These are phyloP conservation scores for Pseudogymnoascus destructans DNA, from an alignment of 2,329 filamentous ascomycete species.

Conservation along the genomic window DNA sequence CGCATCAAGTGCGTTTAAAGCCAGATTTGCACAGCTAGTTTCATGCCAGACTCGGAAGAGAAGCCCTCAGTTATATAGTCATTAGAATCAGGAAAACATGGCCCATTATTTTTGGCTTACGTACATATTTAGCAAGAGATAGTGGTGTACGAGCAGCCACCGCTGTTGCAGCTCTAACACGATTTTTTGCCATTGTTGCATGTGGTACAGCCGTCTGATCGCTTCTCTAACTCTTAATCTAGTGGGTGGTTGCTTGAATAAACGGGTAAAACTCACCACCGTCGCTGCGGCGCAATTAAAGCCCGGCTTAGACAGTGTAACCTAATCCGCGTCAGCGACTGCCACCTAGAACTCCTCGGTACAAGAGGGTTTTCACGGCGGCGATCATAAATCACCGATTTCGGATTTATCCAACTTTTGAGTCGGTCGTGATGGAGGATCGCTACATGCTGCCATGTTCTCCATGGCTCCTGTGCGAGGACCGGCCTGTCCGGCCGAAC, in stretches of 20 bases:
- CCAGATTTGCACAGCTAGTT: not conserved
- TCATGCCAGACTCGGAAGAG: not conserved
- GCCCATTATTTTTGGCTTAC: not conserved
- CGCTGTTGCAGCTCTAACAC: not conserved
- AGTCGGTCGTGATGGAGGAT: not conserved
- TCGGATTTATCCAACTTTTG: not conserved
- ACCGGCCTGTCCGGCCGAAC: not conserved
- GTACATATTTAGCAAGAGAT: not conserved
- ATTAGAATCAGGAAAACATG: not conserved
- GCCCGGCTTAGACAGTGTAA: not conserved
- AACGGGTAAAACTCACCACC: not conserved
- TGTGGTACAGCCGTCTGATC: not conserved
- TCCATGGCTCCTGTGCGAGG: not conserved
- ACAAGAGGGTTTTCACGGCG: not conserved
- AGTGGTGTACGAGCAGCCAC: not conserved
- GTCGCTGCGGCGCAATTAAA: not conserved
- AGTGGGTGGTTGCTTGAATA: not conserved
- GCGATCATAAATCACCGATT: not conserved
- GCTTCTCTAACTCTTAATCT: not conserved
- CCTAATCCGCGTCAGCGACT: not conserved
- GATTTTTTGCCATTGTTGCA: not conserved
- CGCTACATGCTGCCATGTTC: not conserved
- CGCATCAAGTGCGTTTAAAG: not conserved
- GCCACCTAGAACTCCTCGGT: not conserved
- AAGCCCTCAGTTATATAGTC: not conserved